phyloP scores from a whole-genome alignment of 1,284 basidiomycete species.

The Ustilago trichophora region DNA sequence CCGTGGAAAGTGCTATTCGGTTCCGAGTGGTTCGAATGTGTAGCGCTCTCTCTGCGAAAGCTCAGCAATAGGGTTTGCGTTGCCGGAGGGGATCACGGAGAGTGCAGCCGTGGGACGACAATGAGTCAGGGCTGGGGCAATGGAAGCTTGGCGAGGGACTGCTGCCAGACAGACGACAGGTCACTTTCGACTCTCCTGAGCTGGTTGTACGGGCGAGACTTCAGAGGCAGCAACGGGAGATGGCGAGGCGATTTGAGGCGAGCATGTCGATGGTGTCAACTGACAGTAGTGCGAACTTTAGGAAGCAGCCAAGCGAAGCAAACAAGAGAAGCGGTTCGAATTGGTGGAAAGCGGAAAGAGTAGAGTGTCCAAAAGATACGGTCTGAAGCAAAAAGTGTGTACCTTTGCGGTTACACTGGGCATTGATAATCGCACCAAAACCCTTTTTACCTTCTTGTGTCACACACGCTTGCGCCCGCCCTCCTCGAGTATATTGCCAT shows the following conservation, averaged over 20 bases:
- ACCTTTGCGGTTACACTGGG: constrained; percentile 24
- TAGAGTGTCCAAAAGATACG: too few relatives aligned
- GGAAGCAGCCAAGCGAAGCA: too few relatives aligned
- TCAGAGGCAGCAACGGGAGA: background rate
- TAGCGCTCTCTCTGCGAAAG: too few relatives aligned
- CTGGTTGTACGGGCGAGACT: background rate
- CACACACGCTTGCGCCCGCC: too few relatives aligned
- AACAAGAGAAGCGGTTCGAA: too few relatives aligned
- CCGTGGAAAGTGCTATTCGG: background rate
- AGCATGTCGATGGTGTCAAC: too few relatives aligned
- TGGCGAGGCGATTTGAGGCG: background rate
- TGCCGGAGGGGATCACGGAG: too few relatives aligned
- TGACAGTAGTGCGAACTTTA: too few relatives aligned
- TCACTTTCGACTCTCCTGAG: background rate
- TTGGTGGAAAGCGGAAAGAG: background rate
- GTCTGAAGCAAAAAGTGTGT: constrained; percentile 22
- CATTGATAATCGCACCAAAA: constrained; percentile 12
- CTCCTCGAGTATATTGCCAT: too few relatives aligned
- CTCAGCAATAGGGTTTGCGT: too few relatives aligned
- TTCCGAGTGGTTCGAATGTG: too few relatives aligned
- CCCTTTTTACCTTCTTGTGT: background rate
- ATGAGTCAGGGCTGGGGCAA: constrained; percentile 2
- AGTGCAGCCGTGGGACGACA: background rate
- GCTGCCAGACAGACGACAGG: too few relatives aligned
- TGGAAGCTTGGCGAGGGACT: background rate